Evolutionary conservation across 129 eudicot genomes (phyloP), one percentile per base, ranked within the genome.

Genomic region (Chrysanthemum lavandulifolium): DNA sequence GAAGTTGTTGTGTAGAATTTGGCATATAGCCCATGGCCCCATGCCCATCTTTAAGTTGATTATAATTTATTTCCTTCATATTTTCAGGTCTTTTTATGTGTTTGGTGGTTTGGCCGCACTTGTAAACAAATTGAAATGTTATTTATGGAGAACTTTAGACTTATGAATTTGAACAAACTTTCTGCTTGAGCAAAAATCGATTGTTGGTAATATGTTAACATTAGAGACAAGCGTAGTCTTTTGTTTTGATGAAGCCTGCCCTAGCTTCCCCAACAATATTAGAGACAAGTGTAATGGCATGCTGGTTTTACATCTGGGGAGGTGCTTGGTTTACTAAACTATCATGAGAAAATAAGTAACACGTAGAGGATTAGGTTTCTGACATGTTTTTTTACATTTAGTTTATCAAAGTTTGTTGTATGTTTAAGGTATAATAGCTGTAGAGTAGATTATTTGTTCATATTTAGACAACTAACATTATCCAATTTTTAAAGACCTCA

Each of bases 391-490:
- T n/a, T 51, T 49, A 10, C 23, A 10, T 19, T 12, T 23, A 48
- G 33, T 5, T 67, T 48, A 19, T 19, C 31, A 0, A 25, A 12
- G 19, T 40, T 21, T 8, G 16, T 49, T 13, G 23, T 49, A 15
- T 49, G 55, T 49, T 16, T 16, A 52, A 69, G 62, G 31, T 21
- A 69, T 54, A 61, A 53, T 27, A 54, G 60, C 10, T 71, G 33
- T 36, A 36, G 9, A 33, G 23, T 23, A 59, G 13, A 72, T 43
- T 58, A 72, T 72, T 40, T 10, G 25, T 59, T 72, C 40, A 25
- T 51, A 52, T 29, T 69, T 31, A n/a, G 49, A 52, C 11, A 52
- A 5, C 61, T 52, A 68, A 21, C 10, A 6, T 2, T 40, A 40
- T 40, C 47, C 47, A 40, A 10, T 40, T 40, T n/a, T 40, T 40